Base-by-base conservation (phyloP, 257 asterid species). In the Galeopsis tetrahit region DNA sequence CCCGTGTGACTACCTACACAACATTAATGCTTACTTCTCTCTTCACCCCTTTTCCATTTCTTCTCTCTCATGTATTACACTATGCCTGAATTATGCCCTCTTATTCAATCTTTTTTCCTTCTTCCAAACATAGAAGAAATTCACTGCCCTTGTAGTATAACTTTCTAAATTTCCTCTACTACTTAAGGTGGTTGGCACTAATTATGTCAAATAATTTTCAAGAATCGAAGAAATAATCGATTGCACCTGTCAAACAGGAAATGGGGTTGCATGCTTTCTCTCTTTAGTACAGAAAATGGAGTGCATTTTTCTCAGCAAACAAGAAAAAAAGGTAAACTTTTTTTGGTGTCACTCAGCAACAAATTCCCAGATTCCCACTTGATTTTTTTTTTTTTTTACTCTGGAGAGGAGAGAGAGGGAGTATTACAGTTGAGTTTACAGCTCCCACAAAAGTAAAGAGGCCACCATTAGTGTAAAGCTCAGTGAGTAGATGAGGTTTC, bases 401-500 rank as follows among this genome's bases (percentile, higher is more conserved):
- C 9, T 35, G 0, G 46, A 38, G 60, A 15, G 66, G 43, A 38
- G 63, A 55, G 77, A 62, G 78, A 69, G 75, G 65, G 62, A 56
- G 60, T 5, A 32, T 52, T 51, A 35, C 34, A 70, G 74, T 21
- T 66, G 59, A 33, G 62, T 73, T 57, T 46, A 38, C 60, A 63
- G 59, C 60, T 52, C 36, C 13, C 36, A 44, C 53, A 42, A 73
- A 65, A 65, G 35, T 9, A 55, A 10, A 58, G 60, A 72, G 60
- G 57, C 51, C 73, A 55, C 53, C 76, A 71, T 62, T 62, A 69
- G 75, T 76, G 77, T 68, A 68, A 78, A 42, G 63, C 39, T 64
- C 77, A 70, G 80, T 43, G 81, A 78, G 84, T 81, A 78, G 85
- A 61, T 73, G 85, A 69, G 69, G 43, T 74, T 40, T 73, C 83